These are phyloP conservation scores for Alternaria panax DNA, from an alignment of 2,329 filamentous ascomycete species.

Conservation along the genomic window DNA sequence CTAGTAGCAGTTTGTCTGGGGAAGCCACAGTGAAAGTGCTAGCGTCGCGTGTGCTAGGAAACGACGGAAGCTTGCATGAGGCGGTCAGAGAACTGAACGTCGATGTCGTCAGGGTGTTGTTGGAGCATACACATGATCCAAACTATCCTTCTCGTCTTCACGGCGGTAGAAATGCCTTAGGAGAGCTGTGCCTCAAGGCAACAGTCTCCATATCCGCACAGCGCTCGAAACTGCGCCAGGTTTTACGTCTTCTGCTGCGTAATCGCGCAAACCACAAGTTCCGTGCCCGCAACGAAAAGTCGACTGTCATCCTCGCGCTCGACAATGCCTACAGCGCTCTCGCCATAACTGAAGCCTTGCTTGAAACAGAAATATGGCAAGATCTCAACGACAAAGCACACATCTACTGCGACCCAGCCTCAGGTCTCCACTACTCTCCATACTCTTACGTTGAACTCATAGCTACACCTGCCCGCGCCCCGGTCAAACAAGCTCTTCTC, in stretches of 20 bases:
- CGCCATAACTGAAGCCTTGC: conserved; percentile 63
- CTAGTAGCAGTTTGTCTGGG: conserved; percentile 58
- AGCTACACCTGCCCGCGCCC: conserved; percentile 27
- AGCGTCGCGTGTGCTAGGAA: conserved; percentile 63
- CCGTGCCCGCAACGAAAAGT: conserved; percentile 65
- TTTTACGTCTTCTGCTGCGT: conserved; percentile 65
- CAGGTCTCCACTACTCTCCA: conserved; percentile 67
- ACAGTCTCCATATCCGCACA: conserved; percentile 52
- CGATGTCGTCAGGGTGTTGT: conserved; percentile 62
- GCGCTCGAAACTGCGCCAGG: conserved; percentile 45
- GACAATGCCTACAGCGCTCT: conserved; percentile 63
- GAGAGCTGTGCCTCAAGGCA: conserved; percentile 67
- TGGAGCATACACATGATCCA: conserved; percentile 67
- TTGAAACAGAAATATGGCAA: conserved; percentile 72
- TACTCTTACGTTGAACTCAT: conserved; percentile 65
- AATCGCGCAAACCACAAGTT: conserved; percentile 63
- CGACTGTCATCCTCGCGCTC: conserved; percentile 66
- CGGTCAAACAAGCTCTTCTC: conserved; percentile 30
- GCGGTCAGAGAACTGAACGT: conserved; percentile 67
- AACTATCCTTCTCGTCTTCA: conserved; percentile 71
- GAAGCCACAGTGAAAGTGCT: conserved; percentile 51
- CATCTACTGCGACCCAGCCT: conserved; percentile 48
- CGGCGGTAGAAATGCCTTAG: conserved; percentile 68
- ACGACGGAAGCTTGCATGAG: conserved; percentile 73
- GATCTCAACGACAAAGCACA: conserved; percentile 67